Base-by-base conservation (phyloP, 2,329 filamentous ascomycete species). In the Alternaria rosae region DNA sequence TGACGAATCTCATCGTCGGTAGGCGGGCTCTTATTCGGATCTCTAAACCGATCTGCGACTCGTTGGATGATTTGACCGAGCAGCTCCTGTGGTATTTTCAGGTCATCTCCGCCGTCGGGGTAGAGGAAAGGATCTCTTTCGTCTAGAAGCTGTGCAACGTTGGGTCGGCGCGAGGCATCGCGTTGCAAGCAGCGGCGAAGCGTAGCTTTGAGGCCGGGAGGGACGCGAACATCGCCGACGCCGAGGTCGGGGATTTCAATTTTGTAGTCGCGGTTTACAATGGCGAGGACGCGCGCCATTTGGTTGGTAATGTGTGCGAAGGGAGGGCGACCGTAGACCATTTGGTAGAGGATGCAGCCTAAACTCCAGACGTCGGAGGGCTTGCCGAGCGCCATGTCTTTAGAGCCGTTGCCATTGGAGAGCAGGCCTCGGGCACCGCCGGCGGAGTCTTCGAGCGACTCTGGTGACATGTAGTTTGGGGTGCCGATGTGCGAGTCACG, bases 391-490 rank as follows among this genome's bases (percentile, higher is more conserved):
- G 97, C 97, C 89, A 97, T 95, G 62, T 97, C 85, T 78, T 94
- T 96, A 21, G 81, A 81, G 67, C 59, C 82, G 71, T 61, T 71
- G 26, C 76, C 72, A 25, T 75, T 75, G 48, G 54, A 25, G 64
- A 69, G 25, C 76, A 68, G 28, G 84, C 88, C 58, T 81, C 17
- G 84, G 78, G 56, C 70, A 17, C 74, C 71, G 9, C 89, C 90
- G 69, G 96, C 97, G 25, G 89, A 91, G 80, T 98, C 95, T 76
- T 96, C 89, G 51, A 99, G 86, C 3, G 92, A 93, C 80, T 99
- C 95, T 0, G 95, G 95, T 1, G 93, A 96, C 95, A 99, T 99
- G 83, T 97, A 99, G 79, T 97, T 99, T 4, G 95, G 94, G 0
- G 95, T 99, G 59, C 96, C 95, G 65, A 98, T 90, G 81, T 98